Conservation (phyloP, 306 rosid species). For the Vicia faba region DNA sequence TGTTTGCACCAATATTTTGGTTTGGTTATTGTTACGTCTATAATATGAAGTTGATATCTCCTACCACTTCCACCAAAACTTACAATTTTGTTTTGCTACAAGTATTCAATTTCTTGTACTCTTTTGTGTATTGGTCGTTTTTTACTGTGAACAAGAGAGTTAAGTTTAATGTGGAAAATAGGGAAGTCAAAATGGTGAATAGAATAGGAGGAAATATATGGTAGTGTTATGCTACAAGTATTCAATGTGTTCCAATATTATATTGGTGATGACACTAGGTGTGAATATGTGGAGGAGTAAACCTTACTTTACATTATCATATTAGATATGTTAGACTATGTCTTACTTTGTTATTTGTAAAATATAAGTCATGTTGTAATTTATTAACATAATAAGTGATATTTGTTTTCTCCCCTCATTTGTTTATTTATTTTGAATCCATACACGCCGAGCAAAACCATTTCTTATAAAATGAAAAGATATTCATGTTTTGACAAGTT, state of each 20-base stretch:
- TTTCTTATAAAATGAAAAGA: too few relatives aligned
- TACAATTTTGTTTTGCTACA: not conserved
- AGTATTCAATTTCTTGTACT: not conserved
- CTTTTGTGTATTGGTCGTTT: not conserved
- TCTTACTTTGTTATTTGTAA: not conserved
- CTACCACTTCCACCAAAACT: not conserved
- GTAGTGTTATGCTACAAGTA: not conserved
- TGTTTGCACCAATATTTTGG: not conserved
- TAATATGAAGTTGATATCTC: conserved; percentile 20
- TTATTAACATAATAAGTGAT: too few relatives aligned
- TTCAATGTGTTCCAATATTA: not conserved
- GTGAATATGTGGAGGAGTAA: not conserved
- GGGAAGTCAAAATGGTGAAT: not conserved
- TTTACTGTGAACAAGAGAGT: not conserved
- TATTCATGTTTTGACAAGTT: too few relatives aligned
- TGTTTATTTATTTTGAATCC: too few relatives aligned
- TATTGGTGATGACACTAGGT: not conserved
- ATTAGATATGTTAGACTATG: not conserved
- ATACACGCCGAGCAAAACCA: too few relatives aligned
- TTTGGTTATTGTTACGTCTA: conserved; percentile 9
- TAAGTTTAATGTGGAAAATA: not conserved
- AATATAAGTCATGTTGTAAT: not conserved
- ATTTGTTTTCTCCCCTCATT: too few relatives aligned
- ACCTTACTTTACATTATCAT: not conserved
- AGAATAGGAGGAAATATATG: conserved; percentile 14